These are phyloP conservation scores for Phoma herbarum DNA, from an alignment of 2,329 filamentous ascomycete genomes.

Conservation along the genomic window DNA sequence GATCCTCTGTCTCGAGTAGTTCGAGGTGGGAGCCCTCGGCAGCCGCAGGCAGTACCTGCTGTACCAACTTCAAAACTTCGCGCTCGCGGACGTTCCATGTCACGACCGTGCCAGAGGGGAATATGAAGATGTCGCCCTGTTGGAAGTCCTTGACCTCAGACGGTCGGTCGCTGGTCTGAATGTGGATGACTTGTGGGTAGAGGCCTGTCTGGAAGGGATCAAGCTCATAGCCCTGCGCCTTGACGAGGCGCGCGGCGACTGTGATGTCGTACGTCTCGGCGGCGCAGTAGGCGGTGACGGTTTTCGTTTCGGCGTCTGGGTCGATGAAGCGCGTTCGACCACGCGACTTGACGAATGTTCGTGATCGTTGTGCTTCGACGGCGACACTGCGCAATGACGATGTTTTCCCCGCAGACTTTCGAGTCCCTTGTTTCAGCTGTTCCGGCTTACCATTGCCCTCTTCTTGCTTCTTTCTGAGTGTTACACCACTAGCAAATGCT, in stretches of 20 bases:
- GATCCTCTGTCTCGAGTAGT: constrained; percentile 82
- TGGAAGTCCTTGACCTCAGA: constrained; percentile 59
- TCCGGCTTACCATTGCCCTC: constrained; percentile 25
- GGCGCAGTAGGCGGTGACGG: constrained; percentile 71
- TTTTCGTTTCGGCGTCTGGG: constrained; percentile 58
- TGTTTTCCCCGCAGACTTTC: constrained; percentile 46
- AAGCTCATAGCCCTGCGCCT: constrained; percentile 67
- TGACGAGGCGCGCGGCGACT: constrained; percentile 65
- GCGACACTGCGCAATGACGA: constrained; percentile 83
- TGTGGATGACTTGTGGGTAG: constrained; percentile 71
- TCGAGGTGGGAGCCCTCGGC: constrained; percentile 77
- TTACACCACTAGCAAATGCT: constrained; percentile 28
- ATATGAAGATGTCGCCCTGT: constrained; percentile 88
- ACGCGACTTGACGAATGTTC: constrained; percentile 60
- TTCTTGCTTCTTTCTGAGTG: constrained; percentile 33
- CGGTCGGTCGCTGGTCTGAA: constrained; percentile 56
- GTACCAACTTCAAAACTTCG: constrained; percentile 64
- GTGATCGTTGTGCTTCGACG: constrained; percentile 78
- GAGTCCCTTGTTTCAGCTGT: constrained; percentile 29
- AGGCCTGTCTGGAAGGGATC: constrained; percentile 70
- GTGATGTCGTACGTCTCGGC: constrained; percentile 72
- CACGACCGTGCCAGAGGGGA: constrained; percentile 92
- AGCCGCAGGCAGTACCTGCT: constrained; percentile 76
- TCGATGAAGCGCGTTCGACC: constrained; percentile 57
- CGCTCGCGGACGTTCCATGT: constrained; percentile 87